A percentile compares a stretch with the other conserved stretches of the same genome.
Evolutionary conservation across 371 early-diverging fungal genomes (phyloP).

Genomic region (Actinomucor elegans): DNA sequence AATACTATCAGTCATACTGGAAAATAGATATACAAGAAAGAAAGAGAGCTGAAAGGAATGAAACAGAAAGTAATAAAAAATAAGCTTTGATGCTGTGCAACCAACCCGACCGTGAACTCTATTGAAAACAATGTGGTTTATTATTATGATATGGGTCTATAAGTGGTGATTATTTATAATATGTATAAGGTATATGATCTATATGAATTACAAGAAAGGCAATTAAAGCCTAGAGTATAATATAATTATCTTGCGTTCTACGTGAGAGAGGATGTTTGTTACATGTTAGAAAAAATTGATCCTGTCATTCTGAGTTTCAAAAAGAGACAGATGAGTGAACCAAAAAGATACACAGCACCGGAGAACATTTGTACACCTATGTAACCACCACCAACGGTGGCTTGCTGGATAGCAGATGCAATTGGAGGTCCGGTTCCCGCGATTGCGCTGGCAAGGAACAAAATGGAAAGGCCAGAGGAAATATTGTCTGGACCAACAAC

Average conservation of each 20-base stretch:
- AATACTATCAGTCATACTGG: neutral
- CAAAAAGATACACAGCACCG: constrained; percentile 35
- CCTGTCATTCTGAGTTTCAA: constrained; percentile 26
- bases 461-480: constrained; percentile 53
- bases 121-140: no score
- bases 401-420: constrained; percentile 32
- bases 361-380: constrained; percentile 46
- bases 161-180: neutral
- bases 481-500: constrained; percentile 53
- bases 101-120: no score
- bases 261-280: neutral
- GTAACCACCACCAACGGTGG: constrained; percentile 24
- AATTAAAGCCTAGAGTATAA: no score
- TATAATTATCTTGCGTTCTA: no score
- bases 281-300: constrained; percentile 21
- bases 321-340: constrained; percentile 19
- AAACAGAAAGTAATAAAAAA: neutral
- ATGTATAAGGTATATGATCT: neutral
- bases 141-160: neutral
- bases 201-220: neutral
- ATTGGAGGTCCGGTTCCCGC: constrained; percentile 34
- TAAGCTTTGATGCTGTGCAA: constrained; percentile 3
- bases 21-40: neutral
- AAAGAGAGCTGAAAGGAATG: neutral
- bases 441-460: constrained; percentile 50